Base-by-base conservation (phyloP, 2,329 filamentous ascomycete species). In the Triangularia verruculosa region DNA sequence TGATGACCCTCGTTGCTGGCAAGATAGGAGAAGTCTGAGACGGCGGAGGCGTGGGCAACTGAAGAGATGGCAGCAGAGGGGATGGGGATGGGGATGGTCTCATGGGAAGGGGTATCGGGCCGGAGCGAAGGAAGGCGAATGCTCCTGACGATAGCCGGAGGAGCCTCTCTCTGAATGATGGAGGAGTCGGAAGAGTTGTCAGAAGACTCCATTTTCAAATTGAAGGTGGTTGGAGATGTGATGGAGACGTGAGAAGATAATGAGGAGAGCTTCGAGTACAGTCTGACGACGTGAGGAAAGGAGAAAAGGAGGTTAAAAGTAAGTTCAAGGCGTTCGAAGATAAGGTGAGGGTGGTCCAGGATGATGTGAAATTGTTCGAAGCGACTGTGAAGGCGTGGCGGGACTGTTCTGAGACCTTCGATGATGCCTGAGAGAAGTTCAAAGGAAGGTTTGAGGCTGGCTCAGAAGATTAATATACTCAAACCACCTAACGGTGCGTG, bases 1-100 rank as follows among this genome's bases (percentile, higher is more conserved):
- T 17, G 13, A 24, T 71, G 68, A 6, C 63, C 62, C 12, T 66
- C 62, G 3, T 28, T 1, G 15, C 6, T 5, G 30, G 56, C 1
- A n/a, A 47, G 13, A 12, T 39, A 20, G 3, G 34, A n/a, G 34
- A 15, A 15, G 15, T 13, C n/a, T 13, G 34, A 0, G 15, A 43
- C 6, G 34, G 34, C 2, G n/a, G 39, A 20, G 5, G n/a, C 4
- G 27, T 28, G n/a, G 9, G 39, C 39, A 2, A 47, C 2, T 5
- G n/a, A 47, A 9, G 39, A 25, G 51, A 20, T 51, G 20, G 2
- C 20, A n/a, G 12, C 8, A 12, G 15, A 17, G 20, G 15, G 4
- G 22, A 15, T 22, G 15, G 15, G 15, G 30, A 7, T 9, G 11
- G 39, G n/a, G n/a, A 9, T 20, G 39, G n/a, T 47, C 6, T 47